Evolutionary conservation across 352 stramenopile species (phyloP).

Genomic region (Phytophthora aleatoria): DNA sequence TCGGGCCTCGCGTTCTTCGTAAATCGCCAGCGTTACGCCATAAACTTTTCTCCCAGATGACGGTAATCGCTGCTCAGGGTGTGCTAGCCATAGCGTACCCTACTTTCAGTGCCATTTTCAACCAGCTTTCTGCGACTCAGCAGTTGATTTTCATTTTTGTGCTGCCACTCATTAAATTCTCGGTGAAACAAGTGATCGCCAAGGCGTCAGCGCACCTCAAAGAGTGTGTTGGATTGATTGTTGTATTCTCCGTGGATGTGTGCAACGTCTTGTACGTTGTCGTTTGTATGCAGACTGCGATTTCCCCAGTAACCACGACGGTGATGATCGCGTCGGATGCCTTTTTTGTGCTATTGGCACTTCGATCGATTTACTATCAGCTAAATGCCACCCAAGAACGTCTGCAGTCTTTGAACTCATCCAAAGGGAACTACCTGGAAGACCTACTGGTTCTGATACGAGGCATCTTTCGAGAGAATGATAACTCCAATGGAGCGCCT

Average conservation of each 20-base stretch:
- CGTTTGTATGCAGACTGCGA: conserved; percentile 35
- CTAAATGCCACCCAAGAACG: not conserved
- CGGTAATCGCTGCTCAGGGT: conserved; percentile 14
- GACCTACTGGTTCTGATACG: not conserved
- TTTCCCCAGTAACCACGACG: conserved; percentile 16
- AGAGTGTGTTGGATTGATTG: conserved; percentile 26
- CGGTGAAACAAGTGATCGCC: conserved; percentile 27
- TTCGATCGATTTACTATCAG: conserved; percentile 16
- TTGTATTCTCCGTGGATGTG: conserved; percentile 39
- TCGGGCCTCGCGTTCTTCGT: conserved; percentile 3
- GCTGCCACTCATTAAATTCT: conserved; percentile 21
- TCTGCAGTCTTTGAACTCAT: not conserved
- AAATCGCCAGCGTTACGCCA: conserved; percentile 4
- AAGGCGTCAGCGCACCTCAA: conserved; percentile 17
- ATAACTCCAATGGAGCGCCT: not conserved
- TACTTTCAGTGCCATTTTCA: conserved; percentile 26
- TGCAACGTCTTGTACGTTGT: conserved; percentile 40
- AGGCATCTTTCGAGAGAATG: not conserved
- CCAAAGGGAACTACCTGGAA: not conserved
- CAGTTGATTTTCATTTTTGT: conserved; percentile 26
- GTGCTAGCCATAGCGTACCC: conserved; percentile 24
- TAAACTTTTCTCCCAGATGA: conserved; percentile 9
- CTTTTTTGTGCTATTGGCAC: conserved; percentile 9
- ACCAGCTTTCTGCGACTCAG: conserved; percentile 12
- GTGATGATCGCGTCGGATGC: conserved; percentile 27